phyloP scores from a whole-genome alignment of 139 green algal genomes.

The Choricystis sp. region DNA sequence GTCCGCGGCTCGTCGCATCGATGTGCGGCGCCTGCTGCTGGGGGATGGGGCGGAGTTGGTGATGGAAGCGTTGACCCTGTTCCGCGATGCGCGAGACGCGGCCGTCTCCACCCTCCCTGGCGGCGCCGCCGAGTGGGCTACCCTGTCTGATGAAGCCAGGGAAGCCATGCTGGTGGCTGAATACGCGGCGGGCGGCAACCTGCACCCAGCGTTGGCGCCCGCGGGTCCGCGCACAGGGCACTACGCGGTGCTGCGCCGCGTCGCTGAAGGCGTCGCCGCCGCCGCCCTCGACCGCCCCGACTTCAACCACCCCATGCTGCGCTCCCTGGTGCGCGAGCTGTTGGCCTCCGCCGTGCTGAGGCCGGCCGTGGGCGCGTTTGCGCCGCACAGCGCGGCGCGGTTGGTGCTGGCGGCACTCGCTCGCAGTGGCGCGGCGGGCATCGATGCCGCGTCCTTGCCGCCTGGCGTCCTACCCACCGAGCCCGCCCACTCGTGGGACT shows the following conservation, averaged over 20 bases:
- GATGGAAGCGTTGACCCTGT: constrained; percentile 23
- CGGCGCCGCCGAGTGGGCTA: background rate
- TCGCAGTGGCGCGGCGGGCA: too few relatives aligned
- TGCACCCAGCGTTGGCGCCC: constrained; percentile 45
- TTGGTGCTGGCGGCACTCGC: background rate
- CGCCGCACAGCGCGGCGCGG: background rate
- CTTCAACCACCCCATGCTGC: background rate
- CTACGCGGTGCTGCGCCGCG: background rate
- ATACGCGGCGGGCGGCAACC: constrained; percentile 35
- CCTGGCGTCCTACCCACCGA: too few relatives aligned
- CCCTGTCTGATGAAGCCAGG: constrained; percentile 7
- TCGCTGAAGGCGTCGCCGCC: background rate
- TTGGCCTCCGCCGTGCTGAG: constrained; percentile 1
- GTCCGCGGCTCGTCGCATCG: constrained; percentile 19
- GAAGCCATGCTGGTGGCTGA: constrained; percentile 32
- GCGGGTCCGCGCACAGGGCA: background rate
- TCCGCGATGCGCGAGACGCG: background rate
- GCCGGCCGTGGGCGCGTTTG: background rate
- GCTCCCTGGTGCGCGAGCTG: background rate
- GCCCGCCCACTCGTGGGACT: too few relatives aligned
- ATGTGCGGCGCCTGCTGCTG: constrained; percentile 27
- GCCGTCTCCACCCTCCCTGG: constrained; percentile 15
- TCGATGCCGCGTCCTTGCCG: too few relatives aligned
- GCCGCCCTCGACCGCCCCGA: background rate
- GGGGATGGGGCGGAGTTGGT: constrained; percentile 42